Conservation (phyloP, 2,329 filamentous ascomycete genomes). For the Talaromyces atroroseus region DNA sequence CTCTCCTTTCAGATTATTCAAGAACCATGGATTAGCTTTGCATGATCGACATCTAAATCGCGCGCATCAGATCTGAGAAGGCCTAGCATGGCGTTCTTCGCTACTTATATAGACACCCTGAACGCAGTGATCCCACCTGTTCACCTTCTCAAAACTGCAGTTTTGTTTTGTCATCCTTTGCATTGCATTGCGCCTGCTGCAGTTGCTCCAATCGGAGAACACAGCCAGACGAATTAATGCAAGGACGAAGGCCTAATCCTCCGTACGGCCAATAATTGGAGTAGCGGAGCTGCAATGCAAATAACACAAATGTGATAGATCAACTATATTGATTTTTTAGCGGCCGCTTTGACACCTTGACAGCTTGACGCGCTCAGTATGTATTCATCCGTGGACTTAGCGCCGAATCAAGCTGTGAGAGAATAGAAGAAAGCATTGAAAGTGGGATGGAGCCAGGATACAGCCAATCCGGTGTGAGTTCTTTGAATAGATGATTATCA, state of each 20-base stretch:
- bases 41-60: background rate
- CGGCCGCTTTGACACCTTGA: slow-evolving; percentile 3
- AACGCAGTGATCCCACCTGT: background rate
- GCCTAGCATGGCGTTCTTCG: background rate
- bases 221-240: background rate
- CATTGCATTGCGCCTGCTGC: background rate
- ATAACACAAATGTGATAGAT: slow-evolving; percentile 4
- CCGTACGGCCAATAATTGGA: background rate
- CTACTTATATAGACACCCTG: too few species aligned
- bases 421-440: background rate
- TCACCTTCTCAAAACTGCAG: background rate
- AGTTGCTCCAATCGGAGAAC: slow-evolving; percentile 1
- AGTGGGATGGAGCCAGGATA: background rate
- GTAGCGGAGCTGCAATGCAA: slow-evolving; percentile 2
- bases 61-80: background rate
- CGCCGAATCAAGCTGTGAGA: background rate
- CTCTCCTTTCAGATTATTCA: background rate
- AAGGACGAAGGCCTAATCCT: slow-evolving; percentile 1
- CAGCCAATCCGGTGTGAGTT: slow-evolving; percentile 6
- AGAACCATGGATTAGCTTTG: background rate
- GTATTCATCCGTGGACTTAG: background rate
- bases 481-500: slow-evolving; percentile 5
- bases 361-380: background rate
- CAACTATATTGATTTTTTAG: background rate
- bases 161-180: background rate